phyloP scores from a whole-genome alignment of 129 eudicot genomes.

The carrot (Daucus carota) region DH1_v3.0 NC_030383.2:15027001-15027500 shows the following conservation, averaged over 20 bases:
- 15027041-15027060: background rate
- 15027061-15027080: background rate
- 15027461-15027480: too few species aligned
- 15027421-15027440: too few species aligned
- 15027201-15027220: background rate
- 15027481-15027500: too few species aligned
- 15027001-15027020: background rate
- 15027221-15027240: background rate
- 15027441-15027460: too few species aligned
- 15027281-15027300: background rate
- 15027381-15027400: too few species aligned
- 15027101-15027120: background rate
- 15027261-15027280: background rate
- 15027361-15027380: too few species aligned
- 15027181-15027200: background rate
- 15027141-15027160: background rate
- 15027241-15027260: background rate
- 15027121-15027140: background rate
- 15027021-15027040: background rate
- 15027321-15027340: too few species aligned
- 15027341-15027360: too few species aligned
- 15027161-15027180: background rate
- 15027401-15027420: too few species aligned
- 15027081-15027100: background rate
- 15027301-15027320: too few species aligned